Evolutionary conservation across 257 asterid genomes (phyloP).

Genomic region (Salvia splendens): DNA sequence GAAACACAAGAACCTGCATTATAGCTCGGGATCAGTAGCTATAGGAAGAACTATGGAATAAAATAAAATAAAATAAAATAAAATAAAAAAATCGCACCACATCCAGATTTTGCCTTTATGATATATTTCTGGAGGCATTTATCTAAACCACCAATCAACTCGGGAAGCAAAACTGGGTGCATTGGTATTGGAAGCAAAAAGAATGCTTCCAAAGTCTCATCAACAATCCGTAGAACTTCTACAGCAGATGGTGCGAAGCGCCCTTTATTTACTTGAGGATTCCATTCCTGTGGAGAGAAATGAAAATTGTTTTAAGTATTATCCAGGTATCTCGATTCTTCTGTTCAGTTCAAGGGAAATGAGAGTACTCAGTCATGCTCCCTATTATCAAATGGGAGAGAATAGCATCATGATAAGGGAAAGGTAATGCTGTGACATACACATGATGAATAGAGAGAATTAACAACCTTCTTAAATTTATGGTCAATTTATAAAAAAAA

Average conservation of each 20-base stretch:
- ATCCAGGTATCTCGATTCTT: background rate
- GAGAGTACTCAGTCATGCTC: background rate
- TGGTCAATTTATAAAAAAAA: background rate
- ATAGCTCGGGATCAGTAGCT: constrained; percentile 29
- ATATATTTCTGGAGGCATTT: constrained; percentile 67
- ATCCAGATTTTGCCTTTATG: constrained; percentile 63
- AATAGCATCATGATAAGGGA: constrained; percentile 4
- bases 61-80: background rate
- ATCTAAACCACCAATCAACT: constrained; percentile 69
- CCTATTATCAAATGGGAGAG: background rate
- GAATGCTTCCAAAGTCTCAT: constrained; percentile 92
- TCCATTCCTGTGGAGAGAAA: constrained; percentile 60
- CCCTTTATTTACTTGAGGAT: constrained; percentile 74
- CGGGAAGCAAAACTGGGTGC: constrained; percentile 87
- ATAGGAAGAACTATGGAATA: constrained; percentile 8
- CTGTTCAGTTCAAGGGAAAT: background rate
- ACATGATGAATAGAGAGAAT: background rate
- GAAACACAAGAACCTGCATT: constrained; percentile 66
- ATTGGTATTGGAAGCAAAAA: constrained; percentile 87
- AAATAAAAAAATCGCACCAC: constrained; percentile 52
- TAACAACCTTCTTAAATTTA: background rate
- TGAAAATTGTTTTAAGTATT: constrained; percentile 11
- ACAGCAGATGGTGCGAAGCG: constrained; percentile 86
- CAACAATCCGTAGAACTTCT: constrained; percentile 82
- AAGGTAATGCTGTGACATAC: background rate